Conservation (phyloP, 1,284 basidiomycete genomes). For the Apiotrichum akiyoshidainum region DNA sequence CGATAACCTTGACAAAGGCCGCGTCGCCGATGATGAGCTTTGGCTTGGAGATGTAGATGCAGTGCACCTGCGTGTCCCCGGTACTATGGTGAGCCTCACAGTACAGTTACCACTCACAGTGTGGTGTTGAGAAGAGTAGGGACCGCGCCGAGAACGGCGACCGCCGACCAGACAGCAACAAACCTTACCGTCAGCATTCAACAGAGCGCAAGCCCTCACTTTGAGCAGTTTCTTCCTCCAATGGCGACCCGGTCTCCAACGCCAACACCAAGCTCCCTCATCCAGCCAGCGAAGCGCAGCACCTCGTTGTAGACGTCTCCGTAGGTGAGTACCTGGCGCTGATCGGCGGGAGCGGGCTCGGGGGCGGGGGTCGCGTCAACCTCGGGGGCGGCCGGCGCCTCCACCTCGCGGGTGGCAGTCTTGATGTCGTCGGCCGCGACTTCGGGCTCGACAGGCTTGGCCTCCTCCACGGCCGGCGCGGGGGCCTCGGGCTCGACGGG, state of each 20-base stretch:
- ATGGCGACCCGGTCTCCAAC: constrained; percentile 37
- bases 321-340: constrained; percentile 8
- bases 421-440: not conserved
- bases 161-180: constrained; percentile 33
- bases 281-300: constrained; percentile 30
- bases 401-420: not conserved
- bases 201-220: constrained; percentile 8
- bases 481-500: not conserved
- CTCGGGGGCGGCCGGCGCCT: not conserved
- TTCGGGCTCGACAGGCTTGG: not conserved
- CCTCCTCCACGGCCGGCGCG: not conserved
- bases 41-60: constrained; percentile 27
- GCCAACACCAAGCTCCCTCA: constrained; percentile 30
- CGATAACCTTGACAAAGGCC: constrained; percentile 13
- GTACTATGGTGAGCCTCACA: not conserved
- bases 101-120: constrained; percentile 30
- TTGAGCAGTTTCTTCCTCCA: constrained; percentile 34
- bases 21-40: constrained; percentile 31
- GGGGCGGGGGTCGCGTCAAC: too few species aligned
- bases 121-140: constrained; percentile 37
- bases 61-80: constrained; percentile 21
- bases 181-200: constrained; percentile 10
- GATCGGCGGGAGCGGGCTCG: not conserved
- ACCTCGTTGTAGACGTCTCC: constrained; percentile 25
- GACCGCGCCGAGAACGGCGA: constrained; percentile 38